Evolutionary conservation across 208 protist species (phyloP).

Genomic region (Naegleria gruberi): DNA sequence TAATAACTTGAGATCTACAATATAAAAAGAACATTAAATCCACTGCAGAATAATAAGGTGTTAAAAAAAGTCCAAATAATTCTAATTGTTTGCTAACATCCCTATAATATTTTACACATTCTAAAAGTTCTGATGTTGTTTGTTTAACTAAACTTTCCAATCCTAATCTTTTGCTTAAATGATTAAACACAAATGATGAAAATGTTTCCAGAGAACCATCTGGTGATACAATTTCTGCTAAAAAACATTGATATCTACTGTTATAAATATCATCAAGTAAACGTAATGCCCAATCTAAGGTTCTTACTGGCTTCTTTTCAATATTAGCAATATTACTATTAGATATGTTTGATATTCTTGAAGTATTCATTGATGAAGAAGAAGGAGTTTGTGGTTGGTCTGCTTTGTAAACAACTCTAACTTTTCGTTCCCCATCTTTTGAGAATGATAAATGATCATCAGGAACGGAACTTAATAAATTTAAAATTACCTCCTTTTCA

Average conservation of each 20-base stretch:
- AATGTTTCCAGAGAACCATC: neutral
- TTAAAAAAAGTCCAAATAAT: conserved; percentile 5
- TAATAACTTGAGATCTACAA: neutral
- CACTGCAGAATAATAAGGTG: neutral
- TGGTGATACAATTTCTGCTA: neutral
- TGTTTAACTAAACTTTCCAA: neutral
- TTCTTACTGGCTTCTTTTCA: neutral
- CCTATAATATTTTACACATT: neutral
- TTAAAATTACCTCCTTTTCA: neutral
- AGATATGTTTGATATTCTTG: neutral
- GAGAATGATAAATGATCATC: neutral
- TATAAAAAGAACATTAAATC: conserved; percentile 13
- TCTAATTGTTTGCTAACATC: neutral
- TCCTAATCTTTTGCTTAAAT: neutral
- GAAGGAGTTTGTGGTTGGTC: neutral
- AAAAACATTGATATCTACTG: conserved; percentile 1
- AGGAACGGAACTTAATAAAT: neutral
- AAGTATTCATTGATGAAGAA: neutral
- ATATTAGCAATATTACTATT: neutral
- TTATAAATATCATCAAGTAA: conserved; percentile 9
- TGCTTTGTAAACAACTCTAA: neutral
- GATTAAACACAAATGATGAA: conserved; percentile 10
- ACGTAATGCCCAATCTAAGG: neutral
- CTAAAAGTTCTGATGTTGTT: neutral
- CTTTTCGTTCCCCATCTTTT: neutral